Evolutionary conservation across 306 rosid genomes (phyloP).

Genomic region (Canavalia gladiata): DNA sequence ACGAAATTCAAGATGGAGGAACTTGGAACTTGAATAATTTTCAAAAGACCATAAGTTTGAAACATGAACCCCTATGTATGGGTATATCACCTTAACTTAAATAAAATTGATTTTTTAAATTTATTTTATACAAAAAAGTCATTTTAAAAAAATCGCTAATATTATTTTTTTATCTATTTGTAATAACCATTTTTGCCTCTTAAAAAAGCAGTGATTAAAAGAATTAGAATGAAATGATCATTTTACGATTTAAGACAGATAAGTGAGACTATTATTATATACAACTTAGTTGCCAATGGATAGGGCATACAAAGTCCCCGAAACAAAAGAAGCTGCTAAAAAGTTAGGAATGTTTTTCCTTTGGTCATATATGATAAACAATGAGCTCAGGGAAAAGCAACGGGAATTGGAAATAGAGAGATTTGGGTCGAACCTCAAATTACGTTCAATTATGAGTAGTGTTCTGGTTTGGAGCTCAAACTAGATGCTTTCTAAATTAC

Average conservation of each 20-base stretch:
- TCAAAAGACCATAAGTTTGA: not conserved
- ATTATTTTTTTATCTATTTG: not conserved
- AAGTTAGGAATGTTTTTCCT: not conserved
- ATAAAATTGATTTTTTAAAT: too few species aligned
- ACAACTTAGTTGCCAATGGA: not conserved
- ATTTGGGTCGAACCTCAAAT: not conserved
- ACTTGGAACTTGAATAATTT: not conserved
- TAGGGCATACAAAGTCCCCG: not conserved
- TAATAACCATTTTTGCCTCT: not conserved
- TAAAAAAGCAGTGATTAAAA: not conserved
- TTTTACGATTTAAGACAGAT: not conserved
- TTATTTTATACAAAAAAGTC: too few species aligned
- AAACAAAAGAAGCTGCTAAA: not conserved
- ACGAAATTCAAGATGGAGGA: not conserved
- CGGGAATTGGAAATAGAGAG: constrained; percentile 29
- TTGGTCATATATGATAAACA: constrained; percentile 25
- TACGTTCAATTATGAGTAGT: not conserved
- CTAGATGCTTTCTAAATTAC: not conserved
- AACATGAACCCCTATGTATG: too few species aligned
- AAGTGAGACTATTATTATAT: not conserved
- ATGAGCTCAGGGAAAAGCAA: not conserved
- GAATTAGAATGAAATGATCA: not conserved
- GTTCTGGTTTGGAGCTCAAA: too few species aligned
- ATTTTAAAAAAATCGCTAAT: too few species aligned
- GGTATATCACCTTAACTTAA: too few species aligned